Percentiles rank a stretch among this genome's conserved stretches.
Conservation (phyloP, 2,329 filamentous ascomycete species). For the Fusarium liriodendri region DNA sequence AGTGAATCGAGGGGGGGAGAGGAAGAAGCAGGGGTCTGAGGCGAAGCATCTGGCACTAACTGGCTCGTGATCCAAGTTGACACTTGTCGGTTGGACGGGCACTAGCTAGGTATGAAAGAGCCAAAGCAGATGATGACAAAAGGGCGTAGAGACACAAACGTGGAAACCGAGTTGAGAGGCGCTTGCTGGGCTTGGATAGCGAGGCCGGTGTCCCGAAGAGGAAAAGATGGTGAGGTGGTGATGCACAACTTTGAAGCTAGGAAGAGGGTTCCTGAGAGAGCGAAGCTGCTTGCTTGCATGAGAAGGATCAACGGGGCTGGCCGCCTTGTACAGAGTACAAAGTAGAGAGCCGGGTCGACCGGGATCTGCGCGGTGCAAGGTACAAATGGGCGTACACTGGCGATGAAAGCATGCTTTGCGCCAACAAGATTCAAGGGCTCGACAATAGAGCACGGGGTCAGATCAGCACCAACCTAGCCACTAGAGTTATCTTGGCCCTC, state of each 20-base stretch:
- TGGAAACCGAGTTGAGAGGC: slow-evolving; percentile 29
- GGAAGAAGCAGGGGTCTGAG: slow-evolving; percentile 19
- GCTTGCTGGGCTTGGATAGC: slow-evolving; percentile 16
- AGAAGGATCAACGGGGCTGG: slow-evolving; percentile 19
- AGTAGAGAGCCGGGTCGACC: slow-evolving; percentile 18
- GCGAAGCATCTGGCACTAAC: slow-evolving; percentile 37
- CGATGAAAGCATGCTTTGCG: not conserved
- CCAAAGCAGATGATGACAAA: slow-evolving; percentile 14
- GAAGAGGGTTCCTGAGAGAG: slow-evolving; percentile 27
- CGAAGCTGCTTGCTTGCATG: slow-evolving; percentile 33
- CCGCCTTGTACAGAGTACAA: slow-evolving; percentile 11
- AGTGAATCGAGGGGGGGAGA: not conserved
- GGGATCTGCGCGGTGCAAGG: slow-evolving; percentile 18
- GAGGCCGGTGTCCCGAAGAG: slow-evolving; percentile 40
- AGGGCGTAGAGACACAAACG: slow-evolving; percentile 7
- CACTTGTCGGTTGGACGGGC: slow-evolving; percentile 28
- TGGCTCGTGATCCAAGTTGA: slow-evolving; percentile 41
- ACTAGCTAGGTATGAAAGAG: slow-evolving; percentile 9
- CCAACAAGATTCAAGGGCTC: slow-evolving; percentile 1
- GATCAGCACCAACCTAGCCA: not conserved
- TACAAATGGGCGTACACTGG: slow-evolving; percentile 12
- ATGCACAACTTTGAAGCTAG: slow-evolving; percentile 15
- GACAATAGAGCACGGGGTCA: not conserved
- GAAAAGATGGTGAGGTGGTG: slow-evolving; percentile 25
- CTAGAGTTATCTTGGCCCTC: slow-evolving; percentile 17